phyloP scores from a whole-genome alignment of 2,329 filamentous ascomycete species.

The Ophiognomonia clavigignenti-juglandacearum region DNA sequence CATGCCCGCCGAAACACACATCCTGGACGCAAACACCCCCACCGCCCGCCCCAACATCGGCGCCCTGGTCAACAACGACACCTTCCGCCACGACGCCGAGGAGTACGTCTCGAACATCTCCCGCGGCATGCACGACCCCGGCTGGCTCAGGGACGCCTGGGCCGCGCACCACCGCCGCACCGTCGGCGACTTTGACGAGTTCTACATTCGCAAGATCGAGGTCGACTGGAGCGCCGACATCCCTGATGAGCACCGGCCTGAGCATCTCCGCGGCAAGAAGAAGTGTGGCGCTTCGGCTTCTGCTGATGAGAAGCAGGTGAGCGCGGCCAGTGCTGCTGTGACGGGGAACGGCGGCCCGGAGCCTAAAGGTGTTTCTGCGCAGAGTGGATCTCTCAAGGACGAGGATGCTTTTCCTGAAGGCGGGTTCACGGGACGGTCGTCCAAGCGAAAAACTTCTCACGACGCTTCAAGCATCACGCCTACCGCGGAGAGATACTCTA shows the following conservation, averaged over 20 bases:
- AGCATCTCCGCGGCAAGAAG: constrained; percentile 1
- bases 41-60: constrained; percentile 30
- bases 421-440: not conserved
- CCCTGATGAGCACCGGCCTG: constrained; percentile 11
- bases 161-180: constrained; percentile 43
- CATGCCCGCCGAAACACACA: constrained; percentile 30
- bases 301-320: not conserved
- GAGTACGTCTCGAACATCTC: constrained; percentile 39
- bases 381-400: not conserved
- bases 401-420: not conserved
- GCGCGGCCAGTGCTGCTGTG: not conserved
- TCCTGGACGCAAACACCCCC: constrained; percentile 26
- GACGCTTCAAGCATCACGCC: not conserved
- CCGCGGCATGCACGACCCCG: constrained; percentile 44
- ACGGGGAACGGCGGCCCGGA: not conserved
- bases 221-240: constrained; percentile 37
- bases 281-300: not conserved
- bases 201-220: constrained; percentile 39
- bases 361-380: not conserved
- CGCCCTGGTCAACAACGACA: constrained; percentile 35
- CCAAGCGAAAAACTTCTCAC: not conserved
- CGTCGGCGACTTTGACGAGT: constrained; percentile 45
- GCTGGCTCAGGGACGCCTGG: constrained; percentile 50
- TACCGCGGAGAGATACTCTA: not conserved
- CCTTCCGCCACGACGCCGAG: constrained; percentile 37